Evolutionary conservation across 1,139 yeast species (phyloP).

Genomic region (Diutina ranongensis): DNA sequence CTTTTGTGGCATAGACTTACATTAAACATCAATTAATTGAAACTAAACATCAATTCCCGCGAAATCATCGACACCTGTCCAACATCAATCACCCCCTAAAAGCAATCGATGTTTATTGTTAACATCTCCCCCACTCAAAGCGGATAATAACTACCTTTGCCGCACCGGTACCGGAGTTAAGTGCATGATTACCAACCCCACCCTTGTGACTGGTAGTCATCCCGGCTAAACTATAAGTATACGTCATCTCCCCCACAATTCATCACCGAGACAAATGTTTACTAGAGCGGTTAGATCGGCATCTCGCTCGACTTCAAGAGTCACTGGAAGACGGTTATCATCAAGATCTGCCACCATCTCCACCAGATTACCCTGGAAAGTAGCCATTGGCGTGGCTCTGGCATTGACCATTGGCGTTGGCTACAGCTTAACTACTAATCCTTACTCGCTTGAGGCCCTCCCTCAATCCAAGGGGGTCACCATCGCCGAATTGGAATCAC

Average conservation of each 20-base stretch:
- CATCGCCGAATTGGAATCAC: constrained; percentile 9
- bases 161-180: background rate
- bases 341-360: background rate
- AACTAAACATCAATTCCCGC: too few species aligned
- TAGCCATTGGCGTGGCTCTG: background rate
- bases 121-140: background rate
- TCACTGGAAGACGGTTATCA: background rate
- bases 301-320: background rate
- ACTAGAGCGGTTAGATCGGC: background rate
- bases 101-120: too few species aligned
- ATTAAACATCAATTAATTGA: too few species aligned
- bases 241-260: background rate
- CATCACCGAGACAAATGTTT: background rate
- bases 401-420: background rate
- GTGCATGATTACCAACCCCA: background rate
- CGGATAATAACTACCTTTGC: background rate
- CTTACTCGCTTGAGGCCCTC: background rate
- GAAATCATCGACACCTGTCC: too few species aligned
- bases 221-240: background rate
- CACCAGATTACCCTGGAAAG: background rate
- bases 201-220: background rate
- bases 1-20: too few species aligned
- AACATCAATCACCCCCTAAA: too few species aligned
- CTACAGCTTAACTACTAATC: background rate
- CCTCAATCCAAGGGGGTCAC: constrained; percentile 10